Evolutionary conservation across 2,329 filamentous ascomycete genomes (phyloP), one percentile per base, ranked within the genome.

Genomic region (Aureobasidium sp.): DNA sequence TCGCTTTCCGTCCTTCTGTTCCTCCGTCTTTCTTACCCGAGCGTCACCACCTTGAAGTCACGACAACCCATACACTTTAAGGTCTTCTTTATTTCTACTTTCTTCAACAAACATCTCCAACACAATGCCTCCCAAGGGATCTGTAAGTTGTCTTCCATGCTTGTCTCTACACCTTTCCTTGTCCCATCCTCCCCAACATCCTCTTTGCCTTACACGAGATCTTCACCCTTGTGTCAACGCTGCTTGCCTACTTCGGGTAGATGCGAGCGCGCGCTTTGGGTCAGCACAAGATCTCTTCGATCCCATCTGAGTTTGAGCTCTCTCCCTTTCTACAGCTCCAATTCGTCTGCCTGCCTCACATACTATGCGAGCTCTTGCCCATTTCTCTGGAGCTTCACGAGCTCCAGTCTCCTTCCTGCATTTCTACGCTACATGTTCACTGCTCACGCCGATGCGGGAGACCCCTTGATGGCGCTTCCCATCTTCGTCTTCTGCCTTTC

Each of bases 71-170:
- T 12, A 37, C 51, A 36, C n/a, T 29, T 46, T 17, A 24, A 48
- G 52, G n/a, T 17, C 43, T 36, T 27, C 48, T 29, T 44, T 39
- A 39, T 24, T 26, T 39, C 46, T 17, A 59, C 26, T 5, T 51
- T 20, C 20, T 17, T 32, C 46, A 41, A 6, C 46, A 41, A 6
- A 27, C 29, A 39, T 24, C 6, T 10, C 26, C 55, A 47, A 36
- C 57, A 60, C n/a, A 29, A 61, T 61, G 59, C 47, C 59, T 37
- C 59, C 59, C 37, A 61, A 61, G 39, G 47, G 34, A 8, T 29
- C 44, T 12, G 59, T 62, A 55, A 62, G 59, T 62, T 24, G 34
- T 50, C n/a, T 41, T 41, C 8, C 32, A 9, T 26, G 5, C 24
- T 37, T 37, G n/a, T 53, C 20, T 37, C 13, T 15, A 15, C 34